Percentiles rank a stretch among this genome's conserved stretches.
phyloP scores from a whole-genome alignment of 1,284 basidiomycete genomes.

The Earliella scabrosa region DNA sequence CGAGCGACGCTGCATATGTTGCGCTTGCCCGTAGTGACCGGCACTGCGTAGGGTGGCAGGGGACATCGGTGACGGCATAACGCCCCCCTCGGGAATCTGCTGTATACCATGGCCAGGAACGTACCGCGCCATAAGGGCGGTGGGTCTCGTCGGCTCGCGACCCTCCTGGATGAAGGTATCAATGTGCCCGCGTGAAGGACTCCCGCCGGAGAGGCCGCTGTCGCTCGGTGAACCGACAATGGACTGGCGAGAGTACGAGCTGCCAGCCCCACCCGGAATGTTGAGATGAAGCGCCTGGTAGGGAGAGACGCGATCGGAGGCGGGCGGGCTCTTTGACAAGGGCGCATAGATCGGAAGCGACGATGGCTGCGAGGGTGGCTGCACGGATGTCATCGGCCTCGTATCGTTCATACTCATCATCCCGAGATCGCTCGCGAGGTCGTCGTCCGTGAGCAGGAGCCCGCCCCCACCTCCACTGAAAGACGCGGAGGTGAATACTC shows the following conservation, averaged over 20 bases:
- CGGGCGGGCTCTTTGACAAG: constrained; percentile 64
- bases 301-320: constrained; percentile 54
- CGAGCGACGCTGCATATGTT: constrained; percentile 47
- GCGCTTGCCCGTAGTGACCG: constrained; percentile 33
- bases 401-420: constrained; percentile 62
- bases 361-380: constrained; percentile 60
- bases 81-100: constrained; percentile 49
- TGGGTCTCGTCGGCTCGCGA: constrained; percentile 20
- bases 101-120: constrained; percentile 70
- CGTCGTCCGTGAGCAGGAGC: constrained; percentile 77
- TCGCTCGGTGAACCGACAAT: constrained; percentile 66
- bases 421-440: constrained; percentile 73
- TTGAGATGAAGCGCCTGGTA: constrained; percentile 62
- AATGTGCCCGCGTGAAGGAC: constrained; percentile 35
- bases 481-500: constrained; percentile 28
- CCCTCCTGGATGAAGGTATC: constrained; percentile 28
- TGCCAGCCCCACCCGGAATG: constrained; percentile 45
- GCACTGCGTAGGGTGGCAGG: constrained; percentile 30
- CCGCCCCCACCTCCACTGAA: constrained; percentile 48
- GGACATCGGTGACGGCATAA: constrained; percentile 38
- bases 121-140: constrained; percentile 55
- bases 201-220: constrained; percentile 35
- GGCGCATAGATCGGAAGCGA: constrained; percentile 74
- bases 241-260: constrained; percentile 50
- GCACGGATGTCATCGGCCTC: constrained; percentile 45